These are phyloP conservation scores for Murraya koenigii DNA, from an alignment of 345 rosid species.

Conservation along the genomic window DNA sequence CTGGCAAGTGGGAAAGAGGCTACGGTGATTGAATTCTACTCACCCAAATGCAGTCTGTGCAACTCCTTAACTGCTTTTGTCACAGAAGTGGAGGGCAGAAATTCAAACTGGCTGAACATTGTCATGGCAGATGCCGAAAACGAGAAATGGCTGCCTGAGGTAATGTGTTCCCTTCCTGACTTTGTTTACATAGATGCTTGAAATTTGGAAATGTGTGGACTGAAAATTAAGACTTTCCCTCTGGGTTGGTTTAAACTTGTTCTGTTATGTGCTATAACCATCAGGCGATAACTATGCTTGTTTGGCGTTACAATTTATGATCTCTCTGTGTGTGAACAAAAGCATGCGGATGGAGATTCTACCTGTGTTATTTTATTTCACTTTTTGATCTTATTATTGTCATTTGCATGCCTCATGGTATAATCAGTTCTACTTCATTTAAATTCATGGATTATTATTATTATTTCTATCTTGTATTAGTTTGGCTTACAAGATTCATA, in stretches of 20 bases:
- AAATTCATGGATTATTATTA: background rate
- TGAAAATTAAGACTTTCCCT: background rate
- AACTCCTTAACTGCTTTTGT: slow-evolving; percentile 70
- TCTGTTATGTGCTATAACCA: background rate
- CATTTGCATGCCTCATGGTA: background rate
- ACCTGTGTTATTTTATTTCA: background rate
- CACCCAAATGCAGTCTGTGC: slow-evolving; percentile 85
- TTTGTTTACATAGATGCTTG: background rate
- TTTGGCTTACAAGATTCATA: background rate
- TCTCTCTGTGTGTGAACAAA: background rate
- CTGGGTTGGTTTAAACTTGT: background rate
- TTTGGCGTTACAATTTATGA: background rate
- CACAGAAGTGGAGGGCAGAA: slow-evolving; percentile 64
- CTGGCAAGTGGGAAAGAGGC: slow-evolving; percentile 78
- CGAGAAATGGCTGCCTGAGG: slow-evolving; percentile 96
- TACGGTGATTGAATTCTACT: slow-evolving; percentile 83
- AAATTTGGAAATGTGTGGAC: background rate
- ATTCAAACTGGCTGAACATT: slow-evolving; percentile 71
- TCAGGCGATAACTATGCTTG: background rate
- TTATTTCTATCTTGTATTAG: background rate
- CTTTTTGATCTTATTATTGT: background rate
- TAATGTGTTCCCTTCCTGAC: slow-evolving; percentile 15
- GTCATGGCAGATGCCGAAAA: slow-evolving; percentile 96
- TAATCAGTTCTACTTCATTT: background rate
- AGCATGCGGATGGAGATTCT: background rate